phyloP scores from a whole-genome alignment of 768 basidiomycete genomes.

The Chalciporus pseudorubinellus region DNA sequence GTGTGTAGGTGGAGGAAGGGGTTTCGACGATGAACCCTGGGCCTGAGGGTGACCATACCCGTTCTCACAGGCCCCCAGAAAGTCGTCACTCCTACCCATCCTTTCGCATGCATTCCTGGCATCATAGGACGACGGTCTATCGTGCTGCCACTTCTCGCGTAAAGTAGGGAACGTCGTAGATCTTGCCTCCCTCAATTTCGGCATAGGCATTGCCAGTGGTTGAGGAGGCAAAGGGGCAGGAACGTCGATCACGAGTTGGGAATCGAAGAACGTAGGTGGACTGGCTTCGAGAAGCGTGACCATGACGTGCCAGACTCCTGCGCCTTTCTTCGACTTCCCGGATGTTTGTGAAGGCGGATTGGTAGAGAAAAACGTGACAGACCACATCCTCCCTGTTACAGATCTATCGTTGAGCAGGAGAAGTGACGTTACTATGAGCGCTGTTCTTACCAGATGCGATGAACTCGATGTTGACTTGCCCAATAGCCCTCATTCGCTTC shows the following conservation, averaged over 20 bases:
- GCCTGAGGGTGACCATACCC: too few relatives aligned
- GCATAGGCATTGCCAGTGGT: too few relatives aligned
- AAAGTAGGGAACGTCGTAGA: too few relatives aligned
- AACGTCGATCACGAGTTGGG: conserved; percentile 9
- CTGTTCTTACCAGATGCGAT: conserved; percentile 43
- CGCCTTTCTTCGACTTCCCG: conserved; percentile 8
- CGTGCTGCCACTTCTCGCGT: too few relatives aligned
- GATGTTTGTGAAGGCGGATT: neutral
- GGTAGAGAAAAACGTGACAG: conserved; percentile 20
- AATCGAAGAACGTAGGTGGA: conserved; percentile 17
- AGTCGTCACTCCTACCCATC: neutral
- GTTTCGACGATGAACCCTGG: too few relatives aligned
- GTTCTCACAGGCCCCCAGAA: too few relatives aligned
- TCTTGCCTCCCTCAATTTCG: too few relatives aligned
- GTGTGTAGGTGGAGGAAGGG: too few relatives aligned
- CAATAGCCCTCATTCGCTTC: conserved; percentile 64
- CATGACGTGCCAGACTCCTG: conserved; percentile 39
- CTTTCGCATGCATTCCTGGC: too few relatives aligned
- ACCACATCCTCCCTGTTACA: conserved; percentile 24
- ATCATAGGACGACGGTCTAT: too few relatives aligned
- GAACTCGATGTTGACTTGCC: conserved; percentile 59
- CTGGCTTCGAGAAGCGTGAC: conserved; percentile 32
- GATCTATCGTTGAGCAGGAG: neutral
- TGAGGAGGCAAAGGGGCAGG: neutral
- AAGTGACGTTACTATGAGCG: neutral